These are phyloP conservation scores for Xylariaceae sp. DNA, from an alignment of 2,329 filamentous ascomycete genomes.

Conservation along the genomic window DNA sequence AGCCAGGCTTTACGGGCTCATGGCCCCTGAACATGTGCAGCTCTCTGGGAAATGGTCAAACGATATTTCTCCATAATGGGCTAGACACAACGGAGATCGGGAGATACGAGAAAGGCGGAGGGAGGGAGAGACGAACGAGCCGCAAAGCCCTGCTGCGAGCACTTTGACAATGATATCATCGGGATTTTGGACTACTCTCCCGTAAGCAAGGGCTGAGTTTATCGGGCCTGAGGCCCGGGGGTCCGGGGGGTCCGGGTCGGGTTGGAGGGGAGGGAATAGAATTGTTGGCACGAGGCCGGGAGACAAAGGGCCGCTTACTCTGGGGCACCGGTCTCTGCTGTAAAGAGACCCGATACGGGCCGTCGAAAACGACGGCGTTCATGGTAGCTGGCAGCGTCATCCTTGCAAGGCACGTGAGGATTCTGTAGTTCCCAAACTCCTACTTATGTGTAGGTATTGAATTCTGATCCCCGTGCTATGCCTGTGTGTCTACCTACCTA, in stretches of 20 bases:
- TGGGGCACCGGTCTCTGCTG: constrained; percentile 75
- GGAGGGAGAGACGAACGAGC: constrained; percentile 58
- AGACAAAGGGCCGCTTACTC: constrained; percentile 33
- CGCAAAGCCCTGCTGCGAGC: constrained; percentile 76
- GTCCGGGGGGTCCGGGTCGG: neutral
- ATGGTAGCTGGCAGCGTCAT: constrained; percentile 49
- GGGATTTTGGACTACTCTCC: constrained; percentile 52
- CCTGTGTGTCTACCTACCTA: no score
- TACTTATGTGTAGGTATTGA: neutral
- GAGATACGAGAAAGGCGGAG: constrained; percentile 18
- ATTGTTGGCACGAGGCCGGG: neutral
- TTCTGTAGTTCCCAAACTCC: neutral
- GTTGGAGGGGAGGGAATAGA: neutral
- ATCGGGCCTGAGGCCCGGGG: neutral
- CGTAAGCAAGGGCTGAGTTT: constrained; percentile 14
- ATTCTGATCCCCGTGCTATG: no score
- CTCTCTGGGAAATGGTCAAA: constrained; percentile 49
- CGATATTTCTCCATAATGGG: constrained; percentile 1
- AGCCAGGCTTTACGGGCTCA: constrained; percentile 59
- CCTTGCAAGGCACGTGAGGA: constrained; percentile 1
- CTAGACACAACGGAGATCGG: neutral
- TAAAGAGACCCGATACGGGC: constrained; percentile 65
- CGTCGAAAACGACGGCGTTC: constrained; percentile 86
- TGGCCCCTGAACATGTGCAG: constrained; percentile 82
- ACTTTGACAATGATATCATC: constrained; percentile 81